Conservation (phyloP, 2,329 filamentous ascomycete species). For the Cladosporium sp. region DNA sequence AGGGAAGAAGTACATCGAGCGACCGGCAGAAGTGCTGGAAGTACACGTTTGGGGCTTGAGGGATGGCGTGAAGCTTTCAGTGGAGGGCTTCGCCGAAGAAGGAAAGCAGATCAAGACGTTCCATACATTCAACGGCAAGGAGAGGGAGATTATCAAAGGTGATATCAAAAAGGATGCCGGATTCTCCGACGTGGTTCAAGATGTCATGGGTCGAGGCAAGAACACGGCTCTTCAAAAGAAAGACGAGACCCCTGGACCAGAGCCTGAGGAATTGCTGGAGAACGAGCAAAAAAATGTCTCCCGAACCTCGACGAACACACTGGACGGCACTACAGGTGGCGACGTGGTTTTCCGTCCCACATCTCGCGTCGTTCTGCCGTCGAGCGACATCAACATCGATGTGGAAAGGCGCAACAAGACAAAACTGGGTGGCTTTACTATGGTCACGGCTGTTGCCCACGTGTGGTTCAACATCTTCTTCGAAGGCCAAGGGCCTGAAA, state of each 20-base stretch:
- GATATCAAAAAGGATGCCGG: conserved; percentile 44
- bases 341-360: conserved; percentile 77
- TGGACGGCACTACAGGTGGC: conserved; percentile 51
- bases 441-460: conserved; percentile 91
- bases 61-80: conserved; percentile 81
- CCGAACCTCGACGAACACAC: conserved; percentile 8
- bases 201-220: conserved; percentile 42
- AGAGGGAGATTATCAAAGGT: conserved; percentile 68
- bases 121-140: conserved; percentile 73
- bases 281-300: conserved; percentile 13
- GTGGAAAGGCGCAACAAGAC: conserved; percentile 83
- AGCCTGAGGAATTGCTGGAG: conserved; percentile 23
- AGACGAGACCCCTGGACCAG: conserved; percentile 19
- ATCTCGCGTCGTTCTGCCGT: conserved; percentile 68
- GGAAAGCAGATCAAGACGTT: conserved; percentile 82
- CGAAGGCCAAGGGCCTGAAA: conserved; percentile 75
- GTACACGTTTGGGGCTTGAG: conserved; percentile 87
- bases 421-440: conserved; percentile 71
- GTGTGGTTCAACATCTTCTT: conserved; percentile 98
- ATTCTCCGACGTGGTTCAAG: conserved; percentile 48
- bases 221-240: conserved; percentile 28
- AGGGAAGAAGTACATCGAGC: conserved; percentile 78
- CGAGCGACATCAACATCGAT: conserved; percentile 85
- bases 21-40: conserved; percentile 80
- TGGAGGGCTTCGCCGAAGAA: conserved; percentile 85